Percentiles rank a stretch among this genome's conserved stretches.
Conservation (phyloP, 768 basidiomycete species). For the Sporobolomyces pararoseus region DNA sequence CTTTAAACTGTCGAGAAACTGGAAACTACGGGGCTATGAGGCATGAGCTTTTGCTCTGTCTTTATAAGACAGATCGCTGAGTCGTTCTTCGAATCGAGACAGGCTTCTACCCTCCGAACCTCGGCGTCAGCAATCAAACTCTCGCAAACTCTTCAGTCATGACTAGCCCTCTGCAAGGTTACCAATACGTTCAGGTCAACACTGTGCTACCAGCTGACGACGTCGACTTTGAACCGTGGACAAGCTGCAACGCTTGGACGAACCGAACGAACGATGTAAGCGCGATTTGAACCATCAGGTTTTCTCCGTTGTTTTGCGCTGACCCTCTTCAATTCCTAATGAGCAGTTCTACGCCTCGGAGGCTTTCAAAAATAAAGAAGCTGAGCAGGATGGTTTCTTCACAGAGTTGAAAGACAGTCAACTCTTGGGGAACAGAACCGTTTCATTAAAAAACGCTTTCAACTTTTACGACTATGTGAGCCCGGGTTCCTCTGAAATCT, state of each 20-base stretch:
- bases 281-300: background rate
- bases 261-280: conserved; percentile 57
- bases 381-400: conserved; percentile 34
- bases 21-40: no score
- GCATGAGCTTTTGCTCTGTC: no score
- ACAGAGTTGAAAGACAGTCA: conserved; percentile 25
- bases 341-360: conserved; percentile 58
- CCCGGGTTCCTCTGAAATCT: background rate
- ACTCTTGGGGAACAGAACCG: conserved; percentile 41
- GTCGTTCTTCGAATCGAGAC: no score
- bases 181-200: conserved; percentile 70
- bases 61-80: no score
- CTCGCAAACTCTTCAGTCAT: conserved; percentile 66
- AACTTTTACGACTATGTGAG: conserved; percentile 41
- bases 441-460: conserved; percentile 43
- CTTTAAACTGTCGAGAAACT: no score
- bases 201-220: conserved; percentile 26
- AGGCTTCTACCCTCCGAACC: conserved; percentile 62
- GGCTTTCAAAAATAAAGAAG: conserved; percentile 29
- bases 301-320: background rate
- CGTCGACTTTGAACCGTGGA: conserved; percentile 37
- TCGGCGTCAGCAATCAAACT: conserved; percentile 52
- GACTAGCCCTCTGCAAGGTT: conserved; percentile 62
- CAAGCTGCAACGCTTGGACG: conserved; percentile 45
- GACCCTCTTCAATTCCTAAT: background rate